These are phyloP conservation scores for Ophiostoma triangulosporum DNA, from an alignment of 2,329 filamentous ascomycete genomes.

Conservation along the genomic window DNA sequence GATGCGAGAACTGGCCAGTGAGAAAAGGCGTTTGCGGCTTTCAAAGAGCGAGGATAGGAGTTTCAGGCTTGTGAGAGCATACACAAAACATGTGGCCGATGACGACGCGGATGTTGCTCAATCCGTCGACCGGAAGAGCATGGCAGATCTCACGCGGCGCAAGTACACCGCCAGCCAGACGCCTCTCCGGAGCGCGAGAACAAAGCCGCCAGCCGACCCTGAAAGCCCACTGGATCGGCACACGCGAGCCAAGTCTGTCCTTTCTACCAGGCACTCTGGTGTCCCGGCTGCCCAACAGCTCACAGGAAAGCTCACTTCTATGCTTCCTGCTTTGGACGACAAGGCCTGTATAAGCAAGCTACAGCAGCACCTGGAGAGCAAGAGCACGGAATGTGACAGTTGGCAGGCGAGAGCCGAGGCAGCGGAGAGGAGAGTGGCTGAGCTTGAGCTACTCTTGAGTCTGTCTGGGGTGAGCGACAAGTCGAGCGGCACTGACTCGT, in stretches of 20 bases:
- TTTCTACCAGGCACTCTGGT: neutral
- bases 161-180: neutral
- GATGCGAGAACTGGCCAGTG: neutral
- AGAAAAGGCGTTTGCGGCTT: slow-evolving; percentile 5
- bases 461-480: slow-evolving; percentile 10
- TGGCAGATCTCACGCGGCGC: neutral
- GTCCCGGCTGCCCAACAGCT: neutral
- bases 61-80: neutral
- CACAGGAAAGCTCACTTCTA: neutral
- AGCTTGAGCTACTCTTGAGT: slow-evolving; percentile 24
- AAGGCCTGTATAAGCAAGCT: slow-evolving; percentile 27
- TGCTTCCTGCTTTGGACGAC: neutral
- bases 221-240: neutral
- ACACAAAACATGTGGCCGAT: neutral
- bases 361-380: slow-evolving; percentile 31
- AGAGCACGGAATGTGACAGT: slow-evolving; percentile 27
- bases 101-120: neutral
- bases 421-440: slow-evolving; percentile 38
- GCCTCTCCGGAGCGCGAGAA: neutral
- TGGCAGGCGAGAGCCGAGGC: slow-evolving; percentile 44
- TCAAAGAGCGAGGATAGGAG: slow-evolving; percentile 7
- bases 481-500: neutral
- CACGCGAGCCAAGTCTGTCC: neutral
- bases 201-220: neutral
- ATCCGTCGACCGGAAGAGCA: neutral